These are phyloP conservation scores for Coffea humblotiana DNA, from an alignment of 305 asterid species.

Conservation along the genomic window DNA sequence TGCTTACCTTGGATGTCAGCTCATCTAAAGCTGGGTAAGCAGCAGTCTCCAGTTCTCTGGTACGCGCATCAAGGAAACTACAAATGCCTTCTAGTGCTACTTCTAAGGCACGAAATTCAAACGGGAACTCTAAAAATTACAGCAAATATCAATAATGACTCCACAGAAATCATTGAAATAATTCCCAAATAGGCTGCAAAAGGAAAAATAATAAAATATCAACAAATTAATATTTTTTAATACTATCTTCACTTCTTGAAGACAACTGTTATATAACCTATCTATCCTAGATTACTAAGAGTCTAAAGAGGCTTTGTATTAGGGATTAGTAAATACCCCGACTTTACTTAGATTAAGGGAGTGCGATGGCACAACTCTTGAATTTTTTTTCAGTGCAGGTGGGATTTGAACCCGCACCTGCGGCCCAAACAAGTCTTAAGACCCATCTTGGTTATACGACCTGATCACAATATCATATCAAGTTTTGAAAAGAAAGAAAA, in stretches of 20 bases:
- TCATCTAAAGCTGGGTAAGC: conserved; percentile 96
- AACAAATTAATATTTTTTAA: not conserved
- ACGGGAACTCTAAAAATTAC: conserved; percentile 61
- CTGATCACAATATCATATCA: not conserved
- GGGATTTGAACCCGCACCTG: no score
- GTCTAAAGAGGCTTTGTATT: no score
- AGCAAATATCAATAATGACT: not conserved
- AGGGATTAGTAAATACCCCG: no score
- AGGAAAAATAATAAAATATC: not conserved
- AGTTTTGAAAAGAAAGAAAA: not conserved
- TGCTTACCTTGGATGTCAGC: conserved; percentile 73
- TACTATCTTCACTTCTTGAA: not conserved
- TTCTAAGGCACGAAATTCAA: conserved; percentile 85
- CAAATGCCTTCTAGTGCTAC: conserved; percentile 87
- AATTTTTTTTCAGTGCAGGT: no score
- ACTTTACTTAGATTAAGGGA: no score
- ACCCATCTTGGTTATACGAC: no score
- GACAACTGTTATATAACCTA: no score
- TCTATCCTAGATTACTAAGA: no score
- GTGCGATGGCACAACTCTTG: no score
- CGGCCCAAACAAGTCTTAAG: no score
- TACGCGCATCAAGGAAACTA: conserved; percentile 73
- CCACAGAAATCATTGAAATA: not conserved
- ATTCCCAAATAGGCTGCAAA: no score
- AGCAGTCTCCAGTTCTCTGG: conserved; percentile 75